Evolutionary conservation across 129 eudicot species (phyloP).

Genomic region (Flaveria sonorensis): DNA sequence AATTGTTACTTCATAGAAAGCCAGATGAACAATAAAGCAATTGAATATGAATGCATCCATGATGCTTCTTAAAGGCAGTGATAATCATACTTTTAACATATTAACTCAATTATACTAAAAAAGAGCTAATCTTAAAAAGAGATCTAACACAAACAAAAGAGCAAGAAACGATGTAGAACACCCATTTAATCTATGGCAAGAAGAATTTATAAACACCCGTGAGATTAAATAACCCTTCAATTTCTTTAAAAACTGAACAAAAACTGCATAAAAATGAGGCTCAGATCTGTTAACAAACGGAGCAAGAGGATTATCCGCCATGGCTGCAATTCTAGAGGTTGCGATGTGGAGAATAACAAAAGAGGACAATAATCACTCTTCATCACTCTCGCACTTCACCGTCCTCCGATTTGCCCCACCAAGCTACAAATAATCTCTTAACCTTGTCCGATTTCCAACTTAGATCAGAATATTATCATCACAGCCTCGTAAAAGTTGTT

Average conservation of each 20-base stretch:
- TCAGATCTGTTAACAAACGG: conserved; percentile 41
- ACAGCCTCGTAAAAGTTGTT: conserved; percentile 31
- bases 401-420: conserved; percentile 41
- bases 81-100: no score
- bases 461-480: conserved; percentile 28
- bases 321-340: conserved; percentile 47
- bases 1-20: no score
- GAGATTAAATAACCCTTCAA: neutral
- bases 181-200: no score
- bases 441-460: conserved; percentile 2
- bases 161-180: no score
- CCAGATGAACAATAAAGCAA: no score
- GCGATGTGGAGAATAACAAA: conserved; percentile 18
- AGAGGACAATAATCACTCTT: neutral
- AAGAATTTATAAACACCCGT: no score
- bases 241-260: neutral
- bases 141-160: no score
- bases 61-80: no score
- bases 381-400: conserved; percentile 11
- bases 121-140: no score
- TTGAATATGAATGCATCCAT: no score
- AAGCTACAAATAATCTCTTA: conserved; percentile 43
- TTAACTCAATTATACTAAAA: no score
- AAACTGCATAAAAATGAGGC: conserved; percentile 30
- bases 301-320: conserved; percentile 37